phyloP scores from a whole-genome alignment of 2,329 filamentous ascomycete genomes.

The Aspergillus spinulosporus region DNA sequence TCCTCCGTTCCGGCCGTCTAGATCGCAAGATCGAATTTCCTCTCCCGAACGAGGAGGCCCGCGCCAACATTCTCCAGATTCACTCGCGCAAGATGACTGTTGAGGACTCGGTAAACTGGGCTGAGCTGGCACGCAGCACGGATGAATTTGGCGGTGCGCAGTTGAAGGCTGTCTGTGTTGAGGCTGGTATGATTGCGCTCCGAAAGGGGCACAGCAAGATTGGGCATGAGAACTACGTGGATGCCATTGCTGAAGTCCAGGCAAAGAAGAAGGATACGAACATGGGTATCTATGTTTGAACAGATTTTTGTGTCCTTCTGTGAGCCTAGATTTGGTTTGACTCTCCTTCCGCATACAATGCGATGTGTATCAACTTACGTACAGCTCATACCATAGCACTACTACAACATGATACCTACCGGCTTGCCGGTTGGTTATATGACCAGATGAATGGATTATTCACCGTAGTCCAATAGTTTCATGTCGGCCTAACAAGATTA shows the following conservation, averaged over 20 bases:
- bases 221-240: conserved; percentile 96
- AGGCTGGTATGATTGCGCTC: conserved; percentile 98
- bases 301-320: not conserved
- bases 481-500: too few species aligned
- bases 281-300: conserved; percentile 47
- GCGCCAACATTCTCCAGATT: conserved; percentile 95
- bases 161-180: conserved; percentile 97
- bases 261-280: conserved; percentile 82
- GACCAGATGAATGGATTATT: too few species aligned
- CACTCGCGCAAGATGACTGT: conserved; percentile 99
- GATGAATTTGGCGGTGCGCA: conserved; percentile 98
- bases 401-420: not conserved
- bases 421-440: not conserved
- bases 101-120: conserved; percentile 90
- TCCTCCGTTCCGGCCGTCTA: conserved; percentile 86
- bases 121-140: conserved; percentile 89
- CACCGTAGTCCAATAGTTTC: too few species aligned
- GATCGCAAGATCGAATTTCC: conserved; percentile 99
- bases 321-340: not conserved
- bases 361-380: conserved; percentile 16
- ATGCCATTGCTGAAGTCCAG: conserved; percentile 92
- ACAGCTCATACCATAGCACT: conserved; percentile 3
- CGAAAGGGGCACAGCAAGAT: conserved; percentile 95
- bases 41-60: conserved; percentile 93
- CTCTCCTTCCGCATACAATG: conserved; percentile 3